Evolutionary conservation across 2,329 filamentous ascomycete genomes (phyloP), one percentile per base, ranked within the genome.

Genomic region (Fusarium sp.): DNA sequence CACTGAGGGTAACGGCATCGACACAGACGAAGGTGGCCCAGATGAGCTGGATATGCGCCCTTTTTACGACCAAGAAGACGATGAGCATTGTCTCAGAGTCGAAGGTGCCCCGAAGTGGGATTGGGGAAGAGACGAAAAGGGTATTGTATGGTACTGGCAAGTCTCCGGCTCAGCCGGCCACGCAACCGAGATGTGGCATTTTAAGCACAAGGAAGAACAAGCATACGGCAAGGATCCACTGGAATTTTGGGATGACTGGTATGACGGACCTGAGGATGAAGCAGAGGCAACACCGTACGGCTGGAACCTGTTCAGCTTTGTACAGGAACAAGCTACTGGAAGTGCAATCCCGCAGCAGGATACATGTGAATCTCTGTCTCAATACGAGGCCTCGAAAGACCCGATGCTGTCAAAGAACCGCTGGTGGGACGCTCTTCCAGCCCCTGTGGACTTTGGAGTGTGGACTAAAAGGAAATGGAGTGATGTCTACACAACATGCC

Each of bases 211-310:
- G 3, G 60, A 42, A 15, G 60, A 66, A 16, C 7, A 41, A 8
- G 53, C 60, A 1, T 48, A 43, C 3, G 42, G 53, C 2, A 18
- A 65, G 4, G 60, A 65, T 4, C 60, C 60, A 2, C n/a, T 66
- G 12, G 41, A 65, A 1, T 59, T 59, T 8, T 66, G 63, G 63
- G 18, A 9, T 8, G 53, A 66, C 3, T 66, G 53, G 53, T 38
- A 39, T 4, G 49, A 42, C 7, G 54, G 38, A 3, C 24, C n/a
- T 5, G 37, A 23, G 3, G 54, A 53, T 16, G 13, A 3, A 15
- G 42, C 37, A 15, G 42, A 60, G 21, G 33, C 60, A 16, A 49
- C 42, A 16, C 63, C 60, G 3, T 65, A 54, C 23, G 63, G 63
- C 15, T 65, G 60, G 47, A 50, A 26, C 3, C 37, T 66, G 4